Base-by-base conservation (phyloP, 768 basidiomycete species). In the Agrocybe praecox region DNA sequence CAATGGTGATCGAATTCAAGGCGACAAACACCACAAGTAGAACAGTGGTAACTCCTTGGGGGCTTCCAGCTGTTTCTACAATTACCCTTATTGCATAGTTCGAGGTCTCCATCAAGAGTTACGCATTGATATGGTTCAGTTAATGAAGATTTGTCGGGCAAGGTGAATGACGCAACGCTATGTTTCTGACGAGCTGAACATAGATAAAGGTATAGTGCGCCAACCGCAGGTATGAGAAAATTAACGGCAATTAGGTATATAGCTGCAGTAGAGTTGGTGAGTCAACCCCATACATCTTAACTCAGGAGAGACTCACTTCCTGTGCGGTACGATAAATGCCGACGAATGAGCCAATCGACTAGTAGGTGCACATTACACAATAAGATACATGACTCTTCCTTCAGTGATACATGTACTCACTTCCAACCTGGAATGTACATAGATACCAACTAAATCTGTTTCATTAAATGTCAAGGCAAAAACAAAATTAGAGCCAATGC, bases 1-100 rank as follows among this genome's bases (percentile, higher is more conserved):
- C 78, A 80, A 59, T 80, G 78, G 59, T 80, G 78, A 57, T 80
- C 77, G 58, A 77, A 78, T 24, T 73, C 72, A 40, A 77, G 64
- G 29, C 78, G 70, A 59, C 78, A 80, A 15, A 77, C 75, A 33
- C 73, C 74, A 49, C 78, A 80, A 10, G 68, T 68, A n/a, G 75
- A 76, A 63, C 78, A 80, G 56, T 80, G 78, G 60, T 77, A 75
- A 6, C 73, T 66, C 49, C 76, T 66, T 7, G 79, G 79, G 11
- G 79, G 77, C 56, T 76, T 78, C 77, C 77, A 80, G 36, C 64
- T 63, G 11, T 70, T 70, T 21, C 65, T 62, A 58, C 78, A 80
- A 6, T 56, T 46, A 12, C 62, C 69, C 61, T 72, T 76, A 19
- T 53, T 47, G 57, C 78, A 80, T 1, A 68, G 58, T 17, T 64